Conservation (phyloP, 495 filamentous ascomycete species). For the Penicillium alfredii region DNA sequence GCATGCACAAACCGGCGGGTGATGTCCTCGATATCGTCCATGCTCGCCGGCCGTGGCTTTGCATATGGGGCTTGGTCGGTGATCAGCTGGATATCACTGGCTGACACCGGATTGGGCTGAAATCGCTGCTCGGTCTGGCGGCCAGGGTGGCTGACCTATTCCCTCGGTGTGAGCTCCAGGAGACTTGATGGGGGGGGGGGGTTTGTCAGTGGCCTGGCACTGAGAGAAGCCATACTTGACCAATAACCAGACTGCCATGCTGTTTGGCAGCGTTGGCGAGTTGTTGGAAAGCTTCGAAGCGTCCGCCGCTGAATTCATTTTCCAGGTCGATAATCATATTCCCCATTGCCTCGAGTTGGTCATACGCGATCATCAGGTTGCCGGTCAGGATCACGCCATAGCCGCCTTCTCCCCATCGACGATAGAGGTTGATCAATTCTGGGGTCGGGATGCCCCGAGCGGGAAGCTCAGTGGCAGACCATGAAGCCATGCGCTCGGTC, state of each 20-base stretch:
- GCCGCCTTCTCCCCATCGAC: constrained; percentile 52
- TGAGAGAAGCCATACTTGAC: too few relatives aligned
- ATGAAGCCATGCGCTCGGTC: constrained; percentile 55
- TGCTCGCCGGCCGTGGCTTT: constrained; percentile 43
- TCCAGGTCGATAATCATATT: constrained; percentile 51
- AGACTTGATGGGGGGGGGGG: too few relatives aligned
- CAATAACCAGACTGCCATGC: constrained; percentile 50
- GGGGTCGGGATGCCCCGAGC: constrained; percentile 52
- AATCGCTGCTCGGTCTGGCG: constrained; percentile 47
- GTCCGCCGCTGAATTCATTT: constrained; percentile 41
- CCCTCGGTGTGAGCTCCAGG: too few relatives aligned
- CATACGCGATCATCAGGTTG: constrained; percentile 56
- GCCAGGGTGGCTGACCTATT: constrained; percentile 59
- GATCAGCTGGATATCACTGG: constrained; percentile 55
- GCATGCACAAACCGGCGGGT: constrained; percentile 50
- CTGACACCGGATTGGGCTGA: constrained; percentile 52
- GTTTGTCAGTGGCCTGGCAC: too few relatives aligned
- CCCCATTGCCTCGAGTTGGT: constrained; percentile 52
- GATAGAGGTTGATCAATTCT: constrained; percentile 48
- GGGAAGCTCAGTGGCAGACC: constrained; percentile 42
- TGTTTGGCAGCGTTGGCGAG: constrained; percentile 45
- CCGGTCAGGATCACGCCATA: constrained; percentile 55
- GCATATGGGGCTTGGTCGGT: too few relatives aligned
- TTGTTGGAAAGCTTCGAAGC: constrained; percentile 53
- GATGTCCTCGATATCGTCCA: constrained; percentile 45